Evolutionary conservation across 805 yeast species (phyloP), one percentile per base, ranked within the genome.

Genomic region (Cyberlindnera xylosilytica): DNA sequence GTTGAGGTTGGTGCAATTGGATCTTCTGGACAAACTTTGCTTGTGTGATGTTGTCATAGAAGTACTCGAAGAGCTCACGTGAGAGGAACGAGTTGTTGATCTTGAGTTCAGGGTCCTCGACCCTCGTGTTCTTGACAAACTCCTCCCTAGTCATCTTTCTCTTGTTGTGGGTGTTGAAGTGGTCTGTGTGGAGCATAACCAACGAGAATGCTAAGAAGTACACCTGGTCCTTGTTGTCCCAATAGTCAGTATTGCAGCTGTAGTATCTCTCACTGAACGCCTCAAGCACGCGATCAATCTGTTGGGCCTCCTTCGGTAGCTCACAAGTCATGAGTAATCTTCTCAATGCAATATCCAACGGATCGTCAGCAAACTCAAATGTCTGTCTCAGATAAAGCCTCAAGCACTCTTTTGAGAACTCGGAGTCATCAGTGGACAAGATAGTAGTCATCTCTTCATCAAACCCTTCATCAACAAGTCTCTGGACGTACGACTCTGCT

Each of bases 141-240:
- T 83, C 89, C 4, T 66, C 60, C 52, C 74, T 79, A 9, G 79
- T 62, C 86, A 85, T 83, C 57, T 85, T 85, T 42, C 66, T 72
- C 52, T 75, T 79, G 61, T 83, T 83, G 57, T 74, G 79, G 16
- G 73, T 71, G 61, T 84, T 85, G 64, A 81, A 85, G 44, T 68
- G 73, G 56, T 84, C 93, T 0, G 93, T 85, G 56, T 85, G 91
- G 24, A 85, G 63, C 72, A 85, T 79, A 35, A 85, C 68, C 32
- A 85, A 59, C 3, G 88, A 79, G 53, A 80, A 85, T 1, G 79
- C 70, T 11, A 83, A 56, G 36, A 81, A 75, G 53, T 83, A 81
- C 8, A 83, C 77, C 33, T 79, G 78, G 43, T 81, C 85, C 7
- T 54, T 45, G 45, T 56, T 52, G 15, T 53, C 56, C 72, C 72